phyloP scores from a whole-genome alignment of 345 rosid genomes.

The Eutrema yunnanense region DNA sequence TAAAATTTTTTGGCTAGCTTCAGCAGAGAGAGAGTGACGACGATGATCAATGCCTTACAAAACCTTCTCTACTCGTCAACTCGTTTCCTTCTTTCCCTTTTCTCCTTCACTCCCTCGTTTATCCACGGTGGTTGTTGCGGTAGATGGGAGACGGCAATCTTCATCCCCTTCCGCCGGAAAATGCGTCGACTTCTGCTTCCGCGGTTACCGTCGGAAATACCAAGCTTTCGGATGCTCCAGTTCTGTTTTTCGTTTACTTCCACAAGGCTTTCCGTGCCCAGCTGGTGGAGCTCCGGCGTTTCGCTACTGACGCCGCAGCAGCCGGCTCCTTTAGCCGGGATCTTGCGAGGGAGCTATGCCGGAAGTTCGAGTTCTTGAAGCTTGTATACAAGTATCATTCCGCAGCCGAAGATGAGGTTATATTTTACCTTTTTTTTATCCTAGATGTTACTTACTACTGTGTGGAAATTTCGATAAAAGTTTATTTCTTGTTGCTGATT shows the following conservation, averaged over 20 bases:
- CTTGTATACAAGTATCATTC: conserved; percentile 58
- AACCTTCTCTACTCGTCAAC: conserved; percentile 15
- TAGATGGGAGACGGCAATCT: conserved; percentile 33
- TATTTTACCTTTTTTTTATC: too few relatives aligned
- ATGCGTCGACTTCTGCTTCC: background rate
- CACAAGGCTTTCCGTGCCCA: conserved; percentile 66
- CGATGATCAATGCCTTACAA: conserved; percentile 29
- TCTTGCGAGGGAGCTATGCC: conserved; percentile 31
- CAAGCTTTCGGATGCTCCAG: conserved; percentile 54
- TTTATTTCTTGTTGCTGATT: background rate
- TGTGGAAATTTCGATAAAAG: background rate
- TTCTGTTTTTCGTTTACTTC: conserved; percentile 53
- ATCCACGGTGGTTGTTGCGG: conserved; percentile 16
- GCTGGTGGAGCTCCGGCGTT: conserved; percentile 44
- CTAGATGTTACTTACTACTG: too few relatives aligned
- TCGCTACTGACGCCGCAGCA: conserved; percentile 36
- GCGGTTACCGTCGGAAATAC: conserved; percentile 10
- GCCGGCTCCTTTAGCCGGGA: conserved; percentile 15
- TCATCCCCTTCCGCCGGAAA: conserved; percentile 27
- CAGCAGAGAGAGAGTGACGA: conserved; percentile 19
- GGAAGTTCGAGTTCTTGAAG: conserved; percentile 57
- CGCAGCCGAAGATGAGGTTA: conserved; percentile 77
- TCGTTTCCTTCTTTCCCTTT: conserved; percentile 34
- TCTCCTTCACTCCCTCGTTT: conserved; percentile 5
- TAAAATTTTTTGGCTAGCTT: background rate